Conservation (phyloP, 2,329 filamentous ascomycete species). For the Colletotrichum liaoningense region DNA sequence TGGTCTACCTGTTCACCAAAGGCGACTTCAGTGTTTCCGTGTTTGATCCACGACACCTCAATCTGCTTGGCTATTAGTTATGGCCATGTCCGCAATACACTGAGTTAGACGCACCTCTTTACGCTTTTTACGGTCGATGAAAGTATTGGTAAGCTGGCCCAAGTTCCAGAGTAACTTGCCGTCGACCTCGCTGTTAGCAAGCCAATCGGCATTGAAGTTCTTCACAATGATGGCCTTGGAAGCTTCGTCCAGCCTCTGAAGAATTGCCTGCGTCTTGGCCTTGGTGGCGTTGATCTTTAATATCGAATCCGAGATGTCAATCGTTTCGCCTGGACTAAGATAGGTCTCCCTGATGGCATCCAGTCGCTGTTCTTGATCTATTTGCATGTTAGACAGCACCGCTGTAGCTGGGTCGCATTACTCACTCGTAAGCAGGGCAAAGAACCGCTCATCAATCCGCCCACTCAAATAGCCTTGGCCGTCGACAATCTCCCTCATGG, state of each 20-base stretch:
- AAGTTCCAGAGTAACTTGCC: conserved; percentile 48
- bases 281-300: conserved; percentile 52
- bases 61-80: conserved; percentile 13
- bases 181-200: conserved; percentile 40
- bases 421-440: conserved; percentile 24
- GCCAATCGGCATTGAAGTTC: conserved; percentile 40
- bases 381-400: not conserved
- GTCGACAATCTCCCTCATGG: conserved; percentile 56
- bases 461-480: conserved; percentile 55
- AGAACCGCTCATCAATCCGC: conserved; percentile 42
- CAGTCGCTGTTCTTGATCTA: conserved; percentile 36
- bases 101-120: not conserved
- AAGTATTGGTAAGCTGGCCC: conserved; percentile 49
- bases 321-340: conserved; percentile 44
- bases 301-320: conserved; percentile 46
- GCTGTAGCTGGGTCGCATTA: not conserved
- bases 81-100: not conserved
- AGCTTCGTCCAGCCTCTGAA: conserved; percentile 40
- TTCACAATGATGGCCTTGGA: conserved; percentile 29
- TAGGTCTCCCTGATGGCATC: conserved; percentile 38
- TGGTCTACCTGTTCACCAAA: not conserved
- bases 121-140: not conserved
- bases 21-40: not conserved
- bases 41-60: conserved; percentile 37
- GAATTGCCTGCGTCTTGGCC: conserved; percentile 47